Conservation (phyloP, 306 rosid genomes). For the Sphenostylis stenocarpa region DNA sequence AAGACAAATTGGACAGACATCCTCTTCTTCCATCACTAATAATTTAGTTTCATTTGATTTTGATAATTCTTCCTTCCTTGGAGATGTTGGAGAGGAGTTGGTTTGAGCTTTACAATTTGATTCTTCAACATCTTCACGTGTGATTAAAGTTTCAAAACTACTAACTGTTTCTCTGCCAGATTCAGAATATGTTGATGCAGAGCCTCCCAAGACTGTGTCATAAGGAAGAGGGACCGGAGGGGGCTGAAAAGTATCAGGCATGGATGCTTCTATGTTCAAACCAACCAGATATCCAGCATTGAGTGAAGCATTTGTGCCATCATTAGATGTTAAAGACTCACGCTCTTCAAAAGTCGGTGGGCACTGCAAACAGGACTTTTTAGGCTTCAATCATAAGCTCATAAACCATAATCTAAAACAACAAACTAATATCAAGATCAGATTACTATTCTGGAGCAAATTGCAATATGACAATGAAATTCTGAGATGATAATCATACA, state of each 20-base stretch:
- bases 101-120: slow-evolving; percentile 50
- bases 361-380: slow-evolving; percentile 50
- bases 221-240: slow-evolving; percentile 77
- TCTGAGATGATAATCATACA: not conserved
- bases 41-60: slow-evolving; percentile 38
- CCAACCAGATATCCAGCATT: slow-evolving; percentile 48
- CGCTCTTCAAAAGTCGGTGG: slow-evolving; percentile 61
- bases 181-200: slow-evolving; percentile 50
- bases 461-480: not conserved
- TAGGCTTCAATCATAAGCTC: not conserved
- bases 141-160: slow-evolving; percentile 49
- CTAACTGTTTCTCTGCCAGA: slow-evolving; percentile 50
- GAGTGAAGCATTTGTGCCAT: slow-evolving; percentile 38
- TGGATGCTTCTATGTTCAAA: slow-evolving; percentile 50
- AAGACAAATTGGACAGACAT: slow-evolving; percentile 81
- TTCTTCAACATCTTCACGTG: slow-evolving; percentile 51
- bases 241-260: slow-evolving; percentile 65
- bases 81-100: slow-evolving; percentile 42
- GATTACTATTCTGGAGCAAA: slow-evolving; percentile 1
- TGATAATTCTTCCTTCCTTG: slow-evolving; percentile 44
- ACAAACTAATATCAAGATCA: not conserved
- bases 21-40: slow-evolving; percentile 56
- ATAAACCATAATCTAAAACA: not conserved
- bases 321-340: slow-evolving; percentile 43
- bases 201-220: slow-evolving; percentile 53